A percentile compares a stretch with the other conserved stretches of the same genome.
phyloP scores from a whole-genome alignment of 108 stramenopile species.

The Cyclostephanos invisitatus region DNA sequence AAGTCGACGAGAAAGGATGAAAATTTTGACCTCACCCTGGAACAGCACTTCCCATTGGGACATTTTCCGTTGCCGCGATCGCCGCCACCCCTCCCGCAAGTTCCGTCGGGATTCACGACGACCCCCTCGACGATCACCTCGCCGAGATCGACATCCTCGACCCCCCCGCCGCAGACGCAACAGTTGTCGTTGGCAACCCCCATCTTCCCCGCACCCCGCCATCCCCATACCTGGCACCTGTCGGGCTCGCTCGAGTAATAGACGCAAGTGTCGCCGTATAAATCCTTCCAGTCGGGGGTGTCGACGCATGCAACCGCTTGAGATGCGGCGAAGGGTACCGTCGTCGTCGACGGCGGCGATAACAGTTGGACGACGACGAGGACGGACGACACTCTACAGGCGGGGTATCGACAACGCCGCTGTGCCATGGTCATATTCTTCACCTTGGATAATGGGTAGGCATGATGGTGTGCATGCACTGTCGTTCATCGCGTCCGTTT shows the following conservation, averaged over 20 bases:
- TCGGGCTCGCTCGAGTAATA: neutral
- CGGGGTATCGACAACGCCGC: neutral
- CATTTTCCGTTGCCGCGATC: conserved; percentile 27
- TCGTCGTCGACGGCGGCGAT: neutral
- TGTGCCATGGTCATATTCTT: neutral
- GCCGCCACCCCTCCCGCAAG: conserved; percentile 15
- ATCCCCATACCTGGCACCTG: neutral
- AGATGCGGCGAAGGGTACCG: neutral
- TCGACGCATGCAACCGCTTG: neutral
- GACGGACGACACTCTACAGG: neutral
- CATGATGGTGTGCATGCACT: too few species aligned
- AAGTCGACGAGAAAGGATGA: neutral
- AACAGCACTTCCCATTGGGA: conserved; percentile 28
- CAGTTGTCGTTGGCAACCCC: neutral
- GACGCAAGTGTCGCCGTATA: neutral
- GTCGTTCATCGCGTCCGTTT: too few species aligned
- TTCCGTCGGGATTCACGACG: conserved; percentile 9
- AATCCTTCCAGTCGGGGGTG: neutral
- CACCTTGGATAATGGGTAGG: too few species aligned
- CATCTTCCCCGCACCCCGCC: neutral
- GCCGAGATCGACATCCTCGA: neutral
- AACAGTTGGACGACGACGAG: neutral
- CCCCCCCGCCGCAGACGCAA: neutral
- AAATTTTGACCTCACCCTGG: neutral
- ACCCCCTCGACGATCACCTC: neutral